Base-by-base conservation (phyloP, 1,139 yeast genomes). In the Candida gigantensis region DNA sequence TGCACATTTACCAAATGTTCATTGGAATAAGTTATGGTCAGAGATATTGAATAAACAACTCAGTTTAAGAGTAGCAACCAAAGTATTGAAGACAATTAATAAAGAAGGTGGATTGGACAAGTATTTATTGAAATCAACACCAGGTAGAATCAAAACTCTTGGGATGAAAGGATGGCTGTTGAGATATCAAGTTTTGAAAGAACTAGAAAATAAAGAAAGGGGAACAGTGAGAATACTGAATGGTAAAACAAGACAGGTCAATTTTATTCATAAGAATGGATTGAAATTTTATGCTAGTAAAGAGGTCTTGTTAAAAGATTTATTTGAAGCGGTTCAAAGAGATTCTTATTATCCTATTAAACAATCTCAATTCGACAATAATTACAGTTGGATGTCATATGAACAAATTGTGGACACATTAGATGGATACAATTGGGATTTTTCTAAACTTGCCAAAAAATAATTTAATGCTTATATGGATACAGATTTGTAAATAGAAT, bases 71-170 rank as follows among this genome's bases (percentile, higher is more conserved):
- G 80, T 88, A 21, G 81, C 90, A n/a, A 77, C 97, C 12, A 77
- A 82, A 43, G 97, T 89, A 3, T 70, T 92, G 54, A 79, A 83
- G 52, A 89, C 97, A 1, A 83, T 92, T 45, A 82, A 86, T 40
- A 86, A 81, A 51, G 97, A 90, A 61, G 97, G 97, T 45, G 98
- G 98, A 10, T 71, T 92, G 44, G 98, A 92, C 57, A 80, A 81
- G 49, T 92, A 92, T 57, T 63, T 92, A 44, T 75, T 81, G 39
- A 92, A 92, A 64, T 95, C 88, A 44, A 87, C 84, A 50, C 73
- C 95, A 8, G 95, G 95, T 3, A 76, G 98, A 63, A 72, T 87
- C 46, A 92, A 92, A 68, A 95, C 94, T 55, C 68, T 92, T 54
- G 98, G 98, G 1, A 84, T 90, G 40, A 72, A 77, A 41, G 98